Conservation (phyloP, 306 rosid species). For the Pyrus betulifolia region DNA sequence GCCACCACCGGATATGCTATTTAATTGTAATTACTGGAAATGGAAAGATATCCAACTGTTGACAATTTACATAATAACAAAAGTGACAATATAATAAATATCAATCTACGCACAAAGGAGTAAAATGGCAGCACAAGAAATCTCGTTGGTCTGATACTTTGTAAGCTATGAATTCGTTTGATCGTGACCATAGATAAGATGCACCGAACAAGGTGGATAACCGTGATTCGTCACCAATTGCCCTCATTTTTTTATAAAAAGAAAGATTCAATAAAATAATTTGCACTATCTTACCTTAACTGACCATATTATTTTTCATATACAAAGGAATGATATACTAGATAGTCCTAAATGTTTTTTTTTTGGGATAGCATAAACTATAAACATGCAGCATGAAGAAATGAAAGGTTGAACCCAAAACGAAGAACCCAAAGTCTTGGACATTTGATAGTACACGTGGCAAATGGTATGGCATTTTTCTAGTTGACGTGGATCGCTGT, state of each 20-base stretch:
- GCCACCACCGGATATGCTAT: neutral
- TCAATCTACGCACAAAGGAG: neutral
- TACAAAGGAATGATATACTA: neutral
- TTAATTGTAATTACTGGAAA: neutral
- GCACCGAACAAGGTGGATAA: too few species aligned
- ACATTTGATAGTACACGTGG: neutral
- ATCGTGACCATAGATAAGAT: too few species aligned
- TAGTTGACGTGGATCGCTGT: neutral
- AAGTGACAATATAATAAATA: neutral
- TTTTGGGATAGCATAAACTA: neutral
- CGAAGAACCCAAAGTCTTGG: neutral
- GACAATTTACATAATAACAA: neutral
- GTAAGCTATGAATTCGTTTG: too few species aligned
- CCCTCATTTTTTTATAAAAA: too few species aligned
- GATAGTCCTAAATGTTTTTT: too few species aligned
- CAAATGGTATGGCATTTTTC: neutral
- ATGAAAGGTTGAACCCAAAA: neutral
- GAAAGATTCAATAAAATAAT: neutral
- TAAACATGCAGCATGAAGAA: neutral
- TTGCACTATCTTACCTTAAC: neutral
- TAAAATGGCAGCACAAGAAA: neutral
- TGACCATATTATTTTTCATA: neutral
- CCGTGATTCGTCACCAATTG: rapidly evolving
- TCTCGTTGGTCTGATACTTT: too few species aligned
- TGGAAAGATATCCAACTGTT: neutral